Evolutionary conservation across 176 grass and related monocot species (phyloP).

Genomic region (Rhipidocladum racemiflorum): DNA sequence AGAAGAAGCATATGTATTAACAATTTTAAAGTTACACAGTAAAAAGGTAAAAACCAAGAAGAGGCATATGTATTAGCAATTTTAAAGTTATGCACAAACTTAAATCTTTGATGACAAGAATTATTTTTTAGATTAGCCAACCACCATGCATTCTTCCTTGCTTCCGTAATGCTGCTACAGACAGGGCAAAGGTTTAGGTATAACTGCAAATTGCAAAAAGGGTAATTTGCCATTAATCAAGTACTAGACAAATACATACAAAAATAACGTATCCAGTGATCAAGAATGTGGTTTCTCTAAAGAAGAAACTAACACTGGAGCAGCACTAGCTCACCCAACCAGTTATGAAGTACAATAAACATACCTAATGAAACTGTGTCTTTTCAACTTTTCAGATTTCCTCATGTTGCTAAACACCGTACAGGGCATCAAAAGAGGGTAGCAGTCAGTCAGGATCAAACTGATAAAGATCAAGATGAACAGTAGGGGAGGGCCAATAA

Average conservation of each 20-base stretch:
- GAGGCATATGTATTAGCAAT: not conserved
- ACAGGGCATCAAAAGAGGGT: not conserved
- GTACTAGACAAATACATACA: not conserved
- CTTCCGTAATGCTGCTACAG: not conserved
- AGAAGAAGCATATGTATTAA: not conserved
- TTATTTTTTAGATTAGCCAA: not conserved
- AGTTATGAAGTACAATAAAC: not conserved
- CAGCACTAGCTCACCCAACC: not conserved
- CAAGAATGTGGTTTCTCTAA: not conserved
- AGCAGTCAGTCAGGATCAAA: not conserved
- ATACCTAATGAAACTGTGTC: not conserved
- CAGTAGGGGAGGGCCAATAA: not conserved
- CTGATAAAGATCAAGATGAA: conserved; percentile 7
- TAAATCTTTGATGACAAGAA: not conserved
- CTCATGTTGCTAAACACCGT: conserved; percentile 3
- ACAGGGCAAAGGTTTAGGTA: not conserved
- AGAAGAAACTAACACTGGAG: not conserved
- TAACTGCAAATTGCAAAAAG: not conserved
- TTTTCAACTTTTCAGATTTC: not conserved
- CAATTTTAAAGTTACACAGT: not conserved
- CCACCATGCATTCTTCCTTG: not conserved
- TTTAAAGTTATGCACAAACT: not conserved
- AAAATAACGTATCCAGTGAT: not conserved
- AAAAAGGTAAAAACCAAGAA: no score
- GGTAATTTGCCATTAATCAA: not conserved